These are phyloP conservation scores for Persicaria maculosa DNA, from an alignment of 148 eudicot species.

Conservation along the genomic window DNA sequence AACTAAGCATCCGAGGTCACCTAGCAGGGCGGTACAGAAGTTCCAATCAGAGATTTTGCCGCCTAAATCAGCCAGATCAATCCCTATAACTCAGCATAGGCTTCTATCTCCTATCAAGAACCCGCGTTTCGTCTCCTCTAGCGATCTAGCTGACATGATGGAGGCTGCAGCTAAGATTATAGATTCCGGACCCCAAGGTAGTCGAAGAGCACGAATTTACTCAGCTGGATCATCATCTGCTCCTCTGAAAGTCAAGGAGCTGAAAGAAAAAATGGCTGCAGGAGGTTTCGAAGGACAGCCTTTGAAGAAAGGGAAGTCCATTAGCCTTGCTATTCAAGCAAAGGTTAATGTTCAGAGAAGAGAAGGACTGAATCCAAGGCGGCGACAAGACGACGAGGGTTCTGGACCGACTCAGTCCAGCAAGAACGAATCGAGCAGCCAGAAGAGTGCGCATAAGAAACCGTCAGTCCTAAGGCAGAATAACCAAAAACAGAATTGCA, in stretches of 20 bases:
- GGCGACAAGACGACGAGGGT: constrained; percentile 38
- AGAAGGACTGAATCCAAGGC: constrained; percentile 41
- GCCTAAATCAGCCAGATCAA: constrained; percentile 80
- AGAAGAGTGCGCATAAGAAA: constrained; percentile 37
- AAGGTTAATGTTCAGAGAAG: constrained; percentile 91
- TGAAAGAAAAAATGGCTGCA: constrained; percentile 57
- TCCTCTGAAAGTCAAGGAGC: constrained; percentile 58
- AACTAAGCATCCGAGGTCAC: constrained; percentile 26
- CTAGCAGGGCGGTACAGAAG: constrained; percentile 61
- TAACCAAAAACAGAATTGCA: constrained; percentile 81
- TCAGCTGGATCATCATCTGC: constrained; percentile 39
- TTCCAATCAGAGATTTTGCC: constrained; percentile 82
- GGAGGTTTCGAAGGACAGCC: constrained; percentile 49
- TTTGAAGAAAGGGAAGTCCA: constrained; percentile 54
- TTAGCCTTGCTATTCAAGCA: constrained; percentile 90
- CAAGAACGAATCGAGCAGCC: constrained; percentile 39
- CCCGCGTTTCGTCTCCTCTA: constrained; percentile 46
- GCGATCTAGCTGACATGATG: constrained; percentile 78
- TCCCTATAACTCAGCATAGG: constrained; percentile 77
- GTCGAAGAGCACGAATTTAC: constrained; percentile 40
- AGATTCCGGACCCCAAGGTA: constrained; percentile 47
- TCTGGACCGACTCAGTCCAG: constrained; percentile 19
- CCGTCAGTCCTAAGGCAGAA: constrained; percentile 62
- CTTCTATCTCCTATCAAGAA: constrained; percentile 91
- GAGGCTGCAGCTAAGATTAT: constrained; percentile 86